A percentile compares a stretch with the other conserved stretches of the same genome.
phyloP scores from a whole-genome alignment of 495 filamentous ascomycete species.

The Talaromyces ruber region DNA sequence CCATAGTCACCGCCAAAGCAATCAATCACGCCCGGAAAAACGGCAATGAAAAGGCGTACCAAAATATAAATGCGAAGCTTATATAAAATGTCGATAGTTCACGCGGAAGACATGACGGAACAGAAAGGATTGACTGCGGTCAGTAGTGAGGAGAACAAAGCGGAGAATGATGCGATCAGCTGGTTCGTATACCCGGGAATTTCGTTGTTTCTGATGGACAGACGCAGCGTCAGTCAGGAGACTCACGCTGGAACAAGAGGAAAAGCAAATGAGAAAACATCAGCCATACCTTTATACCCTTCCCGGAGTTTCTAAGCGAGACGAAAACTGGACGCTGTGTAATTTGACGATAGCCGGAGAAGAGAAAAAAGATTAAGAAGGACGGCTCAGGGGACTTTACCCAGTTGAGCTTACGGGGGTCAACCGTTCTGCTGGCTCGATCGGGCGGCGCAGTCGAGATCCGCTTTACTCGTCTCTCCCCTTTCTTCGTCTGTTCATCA shows the following conservation, averaged over 20 bases:
- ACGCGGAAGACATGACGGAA: conserved; percentile 5
- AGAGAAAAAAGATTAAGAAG: not conserved
- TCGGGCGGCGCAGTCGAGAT: not conserved
- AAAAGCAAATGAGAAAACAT: not conserved
- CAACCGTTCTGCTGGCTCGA: not conserved
- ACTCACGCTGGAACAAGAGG: not conserved
- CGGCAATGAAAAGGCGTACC: not conserved
- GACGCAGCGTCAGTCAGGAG: not conserved
- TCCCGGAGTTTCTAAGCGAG: conserved; percentile 1
- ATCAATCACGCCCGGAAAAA: not conserved
- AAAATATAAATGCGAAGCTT: not conserved
- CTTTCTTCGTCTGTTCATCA: not conserved
- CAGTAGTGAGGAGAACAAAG: conserved; percentile 4
- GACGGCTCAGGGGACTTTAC: conserved; percentile 1
- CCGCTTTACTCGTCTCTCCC: not conserved
- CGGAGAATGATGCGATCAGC: not conserved
- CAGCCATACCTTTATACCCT: not conserved
- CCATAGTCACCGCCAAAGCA: conserved; percentile 29
- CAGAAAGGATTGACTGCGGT: conserved; percentile 7
- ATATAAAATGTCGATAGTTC: not conserved
- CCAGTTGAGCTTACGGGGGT: conserved; percentile 1
- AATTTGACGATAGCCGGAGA: not conserved
- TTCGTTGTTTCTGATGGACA: not conserved
- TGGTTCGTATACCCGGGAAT: not conserved
- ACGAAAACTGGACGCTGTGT: not conserved